Conservation (phyloP, 1,139 yeast genomes). For the Yarrowia galli region DNA sequence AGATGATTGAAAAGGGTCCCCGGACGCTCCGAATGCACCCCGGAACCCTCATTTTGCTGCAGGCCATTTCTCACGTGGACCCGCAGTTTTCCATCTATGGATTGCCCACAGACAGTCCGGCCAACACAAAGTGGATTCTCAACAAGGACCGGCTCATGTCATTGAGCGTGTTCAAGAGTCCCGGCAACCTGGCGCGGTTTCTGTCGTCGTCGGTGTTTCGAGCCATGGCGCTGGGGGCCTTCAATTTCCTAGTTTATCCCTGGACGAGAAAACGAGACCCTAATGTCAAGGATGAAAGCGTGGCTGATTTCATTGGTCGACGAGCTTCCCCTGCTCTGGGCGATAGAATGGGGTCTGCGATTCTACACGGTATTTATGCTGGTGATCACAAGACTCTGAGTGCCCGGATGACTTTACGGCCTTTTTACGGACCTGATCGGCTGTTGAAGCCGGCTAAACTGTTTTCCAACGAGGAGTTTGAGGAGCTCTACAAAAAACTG, state of each 20-base stretch:
- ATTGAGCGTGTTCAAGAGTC: conserved; percentile 47
- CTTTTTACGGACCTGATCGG: conserved; percentile 26
- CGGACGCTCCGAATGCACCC: conserved; percentile 53
- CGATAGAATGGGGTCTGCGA: conserved; percentile 76
- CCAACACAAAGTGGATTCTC: conserved; percentile 66
- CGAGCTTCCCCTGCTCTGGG: conserved; percentile 71
- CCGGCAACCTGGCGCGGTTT: conserved; percentile 45
- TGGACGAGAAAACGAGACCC: conserved; percentile 43
- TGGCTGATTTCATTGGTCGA: conserved; percentile 69
- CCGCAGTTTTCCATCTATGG: conserved; percentile 57
- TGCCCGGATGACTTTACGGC: conserved; percentile 59
- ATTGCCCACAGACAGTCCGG: conserved; percentile 58
- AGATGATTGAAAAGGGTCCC: conserved; percentile 54
- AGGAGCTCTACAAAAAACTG: conserved; percentile 51
- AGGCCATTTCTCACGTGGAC: conserved; percentile 56
- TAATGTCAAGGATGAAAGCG: conserved; percentile 66
- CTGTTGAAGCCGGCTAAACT: conserved; percentile 56
- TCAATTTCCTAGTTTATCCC: conserved; percentile 53
- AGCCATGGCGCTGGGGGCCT: conserved; percentile 50
- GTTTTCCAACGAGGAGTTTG: conserved; percentile 64
- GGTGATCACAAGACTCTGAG: conserved; percentile 78
- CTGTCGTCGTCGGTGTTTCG: conserved; percentile 51
- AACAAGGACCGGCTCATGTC: conserved; percentile 50
- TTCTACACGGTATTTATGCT: conserved; percentile 89
- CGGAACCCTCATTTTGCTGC: conserved; percentile 48